Conservation (phyloP, 495 filamentous ascomycete species). For the Penicillium antarcticum region DNA sequence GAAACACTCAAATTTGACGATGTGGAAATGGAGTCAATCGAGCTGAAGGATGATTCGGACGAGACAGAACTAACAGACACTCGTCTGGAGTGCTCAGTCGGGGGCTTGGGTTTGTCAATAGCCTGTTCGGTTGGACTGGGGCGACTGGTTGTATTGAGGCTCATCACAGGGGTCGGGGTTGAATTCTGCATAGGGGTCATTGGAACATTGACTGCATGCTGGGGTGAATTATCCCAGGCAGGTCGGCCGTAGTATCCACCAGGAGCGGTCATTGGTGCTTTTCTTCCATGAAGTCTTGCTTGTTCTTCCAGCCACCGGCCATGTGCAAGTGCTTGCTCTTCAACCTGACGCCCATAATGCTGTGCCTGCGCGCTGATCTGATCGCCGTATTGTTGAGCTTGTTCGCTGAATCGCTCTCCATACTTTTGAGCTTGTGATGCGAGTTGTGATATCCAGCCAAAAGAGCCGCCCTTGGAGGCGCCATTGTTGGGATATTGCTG, state of each 20-base stretch:
- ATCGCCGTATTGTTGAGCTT: constrained; percentile 41
- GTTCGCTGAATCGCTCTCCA: constrained; percentile 40
- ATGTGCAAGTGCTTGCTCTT: constrained; percentile 41
- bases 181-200: neutral
- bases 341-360: constrained; percentile 38
- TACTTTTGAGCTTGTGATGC: constrained; percentile 43
- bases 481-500: constrained; percentile 20
- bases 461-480: constrained; percentile 26
- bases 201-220: neutral
- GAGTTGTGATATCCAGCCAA: constrained; percentile 37
- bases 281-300: constrained; percentile 26
- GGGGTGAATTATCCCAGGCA: constrained; percentile 2
- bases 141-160: neutral
- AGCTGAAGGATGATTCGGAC: constrained; percentile 40
- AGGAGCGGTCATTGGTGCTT: constrained; percentile 10
- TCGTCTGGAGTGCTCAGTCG: constrained; percentile 25
- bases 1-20: constrained; percentile 40
- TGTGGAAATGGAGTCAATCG: constrained; percentile 41
- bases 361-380: constrained; percentile 40
- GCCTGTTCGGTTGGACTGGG: neutral
- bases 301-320: constrained; percentile 44
- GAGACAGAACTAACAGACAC: constrained; percentile 32
- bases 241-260: neutral
- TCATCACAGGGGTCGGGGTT: constrained; percentile 3
- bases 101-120: neutral